Base-by-base conservation (phyloP, 2,329 filamentous ascomycete species). In the Penicillium psychrosexuale region DNA sequence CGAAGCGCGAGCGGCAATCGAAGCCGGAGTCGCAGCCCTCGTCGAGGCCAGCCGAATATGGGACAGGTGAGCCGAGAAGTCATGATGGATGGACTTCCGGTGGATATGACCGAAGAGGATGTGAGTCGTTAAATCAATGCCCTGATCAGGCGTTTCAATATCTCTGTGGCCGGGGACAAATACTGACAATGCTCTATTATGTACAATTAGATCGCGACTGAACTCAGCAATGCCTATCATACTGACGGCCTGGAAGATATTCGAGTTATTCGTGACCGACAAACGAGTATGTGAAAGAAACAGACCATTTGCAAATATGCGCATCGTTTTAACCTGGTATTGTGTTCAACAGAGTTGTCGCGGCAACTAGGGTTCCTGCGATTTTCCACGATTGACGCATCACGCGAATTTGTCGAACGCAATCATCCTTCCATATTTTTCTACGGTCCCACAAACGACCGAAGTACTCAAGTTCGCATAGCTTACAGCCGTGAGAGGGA, bases 311-410 rank as follows among this genome's bases (percentile, higher is more conserved):
- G 17, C 8, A 22, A 11, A 3, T n/a, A 9, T 13, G 3, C 27
- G 24, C 40, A 15, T 38, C 40, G 17, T 52, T 40, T 1, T n/a
- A 45, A 53, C 28, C 17, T 48, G 9, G n/a, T 8, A 19, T 40
- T 30, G 12, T 19, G 24, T 17, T 53, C 37, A 53, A 47, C 56
- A 84, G 82, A 80, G 60, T 67, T 78, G 57, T 83, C 82, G 27
- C 77, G 81, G 56, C 76, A 78, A 57, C 78, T 84, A 65, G 82
- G 80, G 4, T 84, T 84, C 68, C 75, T 82, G 38, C 78, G 80
- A 55, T 84, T 84, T 62, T 66, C 69, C 34, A 76, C 75, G 24
- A 55, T 83, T 28, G 71, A 76, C 31, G 75, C 78, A 51, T 79
- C 82, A 36, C 77, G 75, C 55, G 72, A 70, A n/a, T 84, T 84